These are phyloP conservation scores for Rhodotorula sp. DNA, from an alignment of 1,284 basidiomycete genomes.

Conservation along the genomic window DNA sequence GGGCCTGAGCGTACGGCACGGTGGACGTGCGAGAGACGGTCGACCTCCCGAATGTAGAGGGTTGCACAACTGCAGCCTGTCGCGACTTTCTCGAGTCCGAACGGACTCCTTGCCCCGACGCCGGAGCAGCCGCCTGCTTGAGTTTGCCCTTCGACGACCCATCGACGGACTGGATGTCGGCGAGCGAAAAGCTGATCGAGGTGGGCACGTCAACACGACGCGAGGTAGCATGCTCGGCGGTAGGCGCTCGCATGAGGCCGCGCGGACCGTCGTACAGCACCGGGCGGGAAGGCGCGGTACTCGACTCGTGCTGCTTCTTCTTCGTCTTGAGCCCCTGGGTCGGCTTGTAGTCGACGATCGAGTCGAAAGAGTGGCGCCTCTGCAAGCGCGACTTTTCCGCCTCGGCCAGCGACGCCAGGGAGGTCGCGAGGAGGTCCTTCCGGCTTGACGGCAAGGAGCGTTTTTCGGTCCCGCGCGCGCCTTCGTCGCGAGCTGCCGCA, in stretches of 20 bases:
- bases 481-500: background rate
- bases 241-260: background rate
- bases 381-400: background rate
- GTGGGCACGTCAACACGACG: no score
- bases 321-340: background rate
- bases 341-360: conserved; percentile 8
- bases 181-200: background rate
- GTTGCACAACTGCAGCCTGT: no score
- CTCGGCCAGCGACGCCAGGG: background rate
- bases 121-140: background rate
- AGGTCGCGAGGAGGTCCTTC: background rate
- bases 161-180: background rate
- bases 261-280: no score
- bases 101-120: background rate
- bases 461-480: no score
- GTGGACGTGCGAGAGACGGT: background rate
- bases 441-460: no score
- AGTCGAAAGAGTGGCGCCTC: conserved; percentile 6
- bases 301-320: background rate
- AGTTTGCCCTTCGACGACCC: background rate
- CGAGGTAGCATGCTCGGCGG: no score
- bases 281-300: background rate
- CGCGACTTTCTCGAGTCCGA: background rate
- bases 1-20: background rate
- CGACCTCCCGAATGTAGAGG: background rate